Percentiles rank a stretch among this genome's conserved stretches.
Conservation (phyloP, 2,329 filamentous ascomycete species). For the Fusarium azukiicola region DNA sequence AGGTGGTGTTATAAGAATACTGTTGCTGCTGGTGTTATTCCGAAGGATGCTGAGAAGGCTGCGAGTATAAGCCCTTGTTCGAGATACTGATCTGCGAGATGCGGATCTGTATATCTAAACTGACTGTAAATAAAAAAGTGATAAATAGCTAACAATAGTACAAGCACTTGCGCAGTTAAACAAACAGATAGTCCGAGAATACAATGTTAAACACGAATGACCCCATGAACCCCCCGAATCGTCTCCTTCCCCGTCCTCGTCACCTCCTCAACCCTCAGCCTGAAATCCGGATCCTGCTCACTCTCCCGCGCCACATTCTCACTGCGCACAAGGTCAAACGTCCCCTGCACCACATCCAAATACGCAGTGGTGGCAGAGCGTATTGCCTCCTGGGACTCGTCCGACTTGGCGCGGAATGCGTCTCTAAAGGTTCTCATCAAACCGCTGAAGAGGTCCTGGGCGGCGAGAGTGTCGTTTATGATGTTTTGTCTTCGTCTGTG, state of each 20-base stretch:
- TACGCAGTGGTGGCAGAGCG: constrained; percentile 44
- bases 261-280: constrained; percentile 53
- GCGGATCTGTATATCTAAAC: no score
- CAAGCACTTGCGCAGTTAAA: not conserved
- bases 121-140: no score
- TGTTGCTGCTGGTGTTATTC: constrained; percentile 53
- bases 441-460: constrained; percentile 55
- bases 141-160: no score
- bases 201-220: constrained; percentile 16
- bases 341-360: constrained; percentile 53
- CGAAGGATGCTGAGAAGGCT: constrained; percentile 49
- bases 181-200: not conserved
- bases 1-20: constrained; percentile 70
- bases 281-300: constrained; percentile 61
- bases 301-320: constrained; percentile 64
- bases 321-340: constrained; percentile 61
- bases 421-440: constrained; percentile 55
- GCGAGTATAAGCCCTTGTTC: constrained; percentile 31
- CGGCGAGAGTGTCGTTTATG: constrained; percentile 55
- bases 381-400: constrained; percentile 50
- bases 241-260: constrained; percentile 8
- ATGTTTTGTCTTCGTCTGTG: constrained; percentile 59
- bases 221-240: constrained; percentile 23
- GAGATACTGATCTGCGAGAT: constrained; percentile 4
- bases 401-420: constrained; percentile 46